Percentiles rank a stretch among this genome's conserved stretches.
These are phyloP conservation scores for Cucurbita moschata DNA, from an alignment of 306 rosid species.

Conservation along the genomic window DNA sequence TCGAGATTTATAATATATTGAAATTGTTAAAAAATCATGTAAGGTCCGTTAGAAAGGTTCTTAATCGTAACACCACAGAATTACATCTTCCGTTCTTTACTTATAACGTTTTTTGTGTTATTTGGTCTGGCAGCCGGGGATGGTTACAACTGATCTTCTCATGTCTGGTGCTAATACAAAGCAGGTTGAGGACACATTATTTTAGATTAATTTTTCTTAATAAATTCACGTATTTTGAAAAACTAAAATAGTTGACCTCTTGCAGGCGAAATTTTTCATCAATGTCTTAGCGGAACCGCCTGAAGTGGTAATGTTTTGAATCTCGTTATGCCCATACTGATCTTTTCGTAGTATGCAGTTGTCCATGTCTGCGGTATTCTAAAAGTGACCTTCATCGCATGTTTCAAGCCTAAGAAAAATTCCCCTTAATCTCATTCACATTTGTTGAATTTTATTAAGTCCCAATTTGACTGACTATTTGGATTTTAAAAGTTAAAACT, in stretches of 20 bases:
- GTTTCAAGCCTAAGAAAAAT: background rate
- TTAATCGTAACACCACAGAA: background rate
- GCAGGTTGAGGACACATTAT: constrained; percentile 37
- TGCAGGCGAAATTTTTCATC: constrained; percentile 93
- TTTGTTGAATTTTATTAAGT: background rate
- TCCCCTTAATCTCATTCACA: background rate
- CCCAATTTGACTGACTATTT: background rate
- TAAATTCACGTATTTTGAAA: background rate
- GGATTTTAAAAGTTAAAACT: background rate
- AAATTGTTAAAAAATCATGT: background rate
- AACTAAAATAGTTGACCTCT: background rate
- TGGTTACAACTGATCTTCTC: constrained; percentile 98
- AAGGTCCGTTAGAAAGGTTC: background rate
- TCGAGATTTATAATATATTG: background rate
- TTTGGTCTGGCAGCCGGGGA: constrained; percentile 70
- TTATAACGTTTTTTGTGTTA: background rate
- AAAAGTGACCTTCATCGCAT: background rate
- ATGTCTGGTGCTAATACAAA: constrained; percentile 92
- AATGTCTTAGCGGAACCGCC: constrained; percentile 95
- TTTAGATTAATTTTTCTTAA: too few relatives aligned
- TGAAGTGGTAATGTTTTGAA: constrained; percentile 53
- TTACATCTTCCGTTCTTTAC: background rate
- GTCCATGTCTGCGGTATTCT: background rate
- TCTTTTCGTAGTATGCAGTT: background rate
- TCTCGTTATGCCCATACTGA: background rate